A percentile compares a stretch with the other conserved stretches of the same genome.
Conservation (phyloP, 2,329 filamentous ascomycete species). For the Penicillium italicum region DNA sequence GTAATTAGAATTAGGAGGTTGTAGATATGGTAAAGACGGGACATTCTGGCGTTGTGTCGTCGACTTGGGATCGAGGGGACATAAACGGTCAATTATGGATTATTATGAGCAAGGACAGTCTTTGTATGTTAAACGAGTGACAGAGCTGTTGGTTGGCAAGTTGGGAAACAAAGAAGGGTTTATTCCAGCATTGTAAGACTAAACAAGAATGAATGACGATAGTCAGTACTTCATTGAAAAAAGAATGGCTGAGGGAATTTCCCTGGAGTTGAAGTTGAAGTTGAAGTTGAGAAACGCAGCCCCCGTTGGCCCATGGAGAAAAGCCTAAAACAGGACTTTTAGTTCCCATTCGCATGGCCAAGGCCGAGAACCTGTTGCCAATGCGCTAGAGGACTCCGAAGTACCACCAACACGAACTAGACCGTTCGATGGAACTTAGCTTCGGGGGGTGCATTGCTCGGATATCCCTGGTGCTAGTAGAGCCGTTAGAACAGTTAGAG, state of each 20-base stretch:
- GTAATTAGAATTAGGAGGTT: conserved; percentile 24
- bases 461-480: neutral
- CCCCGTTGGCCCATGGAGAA: neutral
- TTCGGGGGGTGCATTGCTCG: neutral
- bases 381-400: neutral
- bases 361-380: conserved; percentile 11
- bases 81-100: neutral
- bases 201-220: neutral
- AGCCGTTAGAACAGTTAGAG: too few relatives aligned
- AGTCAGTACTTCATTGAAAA: neutral
- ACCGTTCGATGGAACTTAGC: conserved; percentile 22
- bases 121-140: conserved; percentile 1
- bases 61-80: neutral
- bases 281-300: neutral
- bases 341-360: conserved; percentile 1
- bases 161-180: conserved; percentile 1
- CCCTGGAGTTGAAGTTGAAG: neutral
- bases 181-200: neutral
- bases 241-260: neutral
- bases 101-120: neutral
- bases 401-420: conserved; percentile 22
- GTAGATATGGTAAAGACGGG: conserved; percentile 10
- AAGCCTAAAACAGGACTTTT: neutral
- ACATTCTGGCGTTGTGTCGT: conserved; percentile 1
- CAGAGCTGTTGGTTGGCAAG: neutral